Evolutionary conservation across 1,284 basidiomycete genomes (phyloP), one percentile per base, ranked within the genome.

Genomic region (Microbotryum violaceum): DNA sequence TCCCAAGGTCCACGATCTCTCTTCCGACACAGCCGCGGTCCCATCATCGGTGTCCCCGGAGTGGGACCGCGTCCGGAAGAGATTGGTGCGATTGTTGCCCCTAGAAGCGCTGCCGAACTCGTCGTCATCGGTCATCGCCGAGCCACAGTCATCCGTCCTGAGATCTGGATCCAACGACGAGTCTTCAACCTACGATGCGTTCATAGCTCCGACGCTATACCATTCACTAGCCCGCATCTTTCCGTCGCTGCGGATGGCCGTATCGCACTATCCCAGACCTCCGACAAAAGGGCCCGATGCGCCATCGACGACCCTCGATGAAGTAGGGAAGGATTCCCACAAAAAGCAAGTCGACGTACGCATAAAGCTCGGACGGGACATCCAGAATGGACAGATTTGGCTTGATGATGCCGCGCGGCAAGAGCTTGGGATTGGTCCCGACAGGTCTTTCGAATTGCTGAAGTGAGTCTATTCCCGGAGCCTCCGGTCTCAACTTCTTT

Each of bases 361-460:
- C 23, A 23, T 71, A 1, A 42, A 42, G 6, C 37, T 42, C 37
- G 37, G 37, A 42, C 61, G 70, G 12, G 71, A 74, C 7, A 75
- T 89, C 29, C 80, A 85, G 12, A 77, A 80, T n/a, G 86, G 86
- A 58, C 78, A 86, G 37, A 78, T 84, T 7, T 79, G 69, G 70
- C 44, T 68, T 1, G 56, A 62, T 0, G 37, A 54, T 25, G 44
- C 20, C 3, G 55, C 52, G 12, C 33, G 69, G 23, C 47, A 33
- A 14, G 58, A 61, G 21, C 45, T 70, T 6, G 62, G 58, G 10
- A 7, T 66, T 25, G 53, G 25, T 20, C 46, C n/a, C 1, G 61
- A 56, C 5, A 57, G 57, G 2, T 51, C 49, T 9, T 70, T 61
- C 49, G 67, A 69, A 51, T 58, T 70, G 47, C 33, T 70, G 20